Conservation (phyloP, 2,329 filamentous ascomycete genomes). For the Exophiala xenobiotica region DNA sequence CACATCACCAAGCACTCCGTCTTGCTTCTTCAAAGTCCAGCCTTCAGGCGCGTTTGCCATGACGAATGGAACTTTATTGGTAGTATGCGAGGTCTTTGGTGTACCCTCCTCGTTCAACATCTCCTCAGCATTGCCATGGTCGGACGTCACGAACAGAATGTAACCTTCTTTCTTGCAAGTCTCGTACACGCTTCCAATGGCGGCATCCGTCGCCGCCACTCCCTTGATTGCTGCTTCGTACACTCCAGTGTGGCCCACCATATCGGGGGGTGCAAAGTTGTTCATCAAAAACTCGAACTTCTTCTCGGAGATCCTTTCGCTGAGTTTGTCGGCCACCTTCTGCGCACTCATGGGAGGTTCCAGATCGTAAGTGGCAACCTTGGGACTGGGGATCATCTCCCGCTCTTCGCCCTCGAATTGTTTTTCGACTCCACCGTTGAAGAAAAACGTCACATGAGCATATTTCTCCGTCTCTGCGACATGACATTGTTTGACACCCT, state of each 20-base stretch:
- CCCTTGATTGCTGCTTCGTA: constrained; percentile 91
- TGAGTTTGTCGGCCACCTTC: constrained; percentile 83
- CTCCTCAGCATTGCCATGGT: constrained; percentile 98
- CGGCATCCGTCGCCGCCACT: constrained; percentile 83
- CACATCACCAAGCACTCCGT: constrained; percentile 93
- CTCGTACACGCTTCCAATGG: constrained; percentile 89
- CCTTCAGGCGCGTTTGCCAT: constrained; percentile 95
- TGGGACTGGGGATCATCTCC: constrained; percentile 92
- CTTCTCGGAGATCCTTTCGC: constrained; percentile 78
- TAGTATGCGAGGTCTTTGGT: constrained; percentile 98
- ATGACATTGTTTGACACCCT: constrained; percentile 88
- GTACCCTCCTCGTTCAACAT: constrained; percentile 96
- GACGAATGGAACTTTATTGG: constrained; percentile 95
- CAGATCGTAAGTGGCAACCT: constrained; percentile 91
- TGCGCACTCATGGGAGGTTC: constrained; percentile 95
- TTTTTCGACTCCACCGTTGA: constrained; percentile 98
- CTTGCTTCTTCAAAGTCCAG: constrained; percentile 79
- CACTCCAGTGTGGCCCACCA: constrained; percentile 98
- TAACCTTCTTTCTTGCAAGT: constrained; percentile 92
- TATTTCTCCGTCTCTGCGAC: constrained; percentile 99
- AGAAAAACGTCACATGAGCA: constrained; percentile 99
- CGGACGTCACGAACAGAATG: constrained; percentile 89
- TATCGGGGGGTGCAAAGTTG: constrained; percentile 98
- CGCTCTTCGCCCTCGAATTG: constrained; percentile 88
- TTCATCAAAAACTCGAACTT: constrained; percentile 98